Base-by-base conservation (phyloP, 345 rosid genomes). In the Dipteronia dyeriana region DNA sequence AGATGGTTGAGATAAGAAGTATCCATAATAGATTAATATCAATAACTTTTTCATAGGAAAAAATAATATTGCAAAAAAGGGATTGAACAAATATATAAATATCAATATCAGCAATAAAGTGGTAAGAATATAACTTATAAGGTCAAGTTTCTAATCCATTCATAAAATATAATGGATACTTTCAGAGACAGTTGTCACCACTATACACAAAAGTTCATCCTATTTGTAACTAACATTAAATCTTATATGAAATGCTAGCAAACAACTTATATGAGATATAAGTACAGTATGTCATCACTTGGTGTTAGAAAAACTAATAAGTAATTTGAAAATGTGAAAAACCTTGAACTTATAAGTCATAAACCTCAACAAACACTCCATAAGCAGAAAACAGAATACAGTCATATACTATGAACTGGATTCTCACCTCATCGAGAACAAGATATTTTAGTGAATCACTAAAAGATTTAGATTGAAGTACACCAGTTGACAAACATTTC, bases 361-460 rank as follows among this genome's bases (percentile, higher is more conserved):
- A 16, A 62, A 26, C 26, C 43, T 11, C 39, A 59, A 41, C 56
- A 12, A 31, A 22, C 23, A 61, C 49, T 39, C 54, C 43, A 47
- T 25, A 3, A 31, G 43, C 8, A 31, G 9, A 51, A 51, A n/a
- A 31, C 20, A n/a, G 9, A 14, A 75, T 26, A n/a, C n/a, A n/a
- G n/a, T n/a, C n/a, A n/a, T n/a, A 75, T 17, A 34, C 34, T 9
- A 43, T n/a, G 59, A 22, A 4, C 25, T 60, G 26, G 71, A 64
- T 19, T n/a, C 86, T 79, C 66, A 95, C 99, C 98, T 95, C 97
- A 84, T 95, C 99, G 74, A 95, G 98, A 71, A 94, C 90, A 69
- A 95, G 88, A 65, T 91, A 85, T 70, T 90, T 92, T 73, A 94
- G 97, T 13, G 99, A 88, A 56, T 89, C 90, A 63, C 82, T 79